Base-by-base conservation (phyloP, 2,329 filamentous ascomycete species). In the Colletotrichum magnum region DNA sequence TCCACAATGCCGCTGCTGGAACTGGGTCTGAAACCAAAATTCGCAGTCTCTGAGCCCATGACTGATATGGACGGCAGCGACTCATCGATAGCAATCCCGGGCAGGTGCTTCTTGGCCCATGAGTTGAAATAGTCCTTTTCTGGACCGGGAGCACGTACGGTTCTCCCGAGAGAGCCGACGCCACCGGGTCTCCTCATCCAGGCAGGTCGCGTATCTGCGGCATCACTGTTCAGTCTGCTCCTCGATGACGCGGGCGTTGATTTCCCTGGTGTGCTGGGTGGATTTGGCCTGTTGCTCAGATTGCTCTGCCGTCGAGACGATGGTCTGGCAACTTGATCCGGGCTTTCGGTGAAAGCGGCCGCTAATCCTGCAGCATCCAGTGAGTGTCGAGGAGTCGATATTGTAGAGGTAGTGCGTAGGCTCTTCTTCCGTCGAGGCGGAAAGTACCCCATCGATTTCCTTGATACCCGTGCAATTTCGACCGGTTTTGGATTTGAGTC, bases 371-470 rank as follows among this genome's bases (percentile, higher is more conserved):
- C 43, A 21, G 50, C 58, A 21, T 93, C 91, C 47, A 91, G 79
- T 45, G 91, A 93, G 52, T 88, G 86, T 21, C 89, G 88, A 7
- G 93, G 92, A 2, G 92, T 94, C 18, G 90, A 89, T 59, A 90
- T 73, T 15, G 89, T 86, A 3, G 93, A 92, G 60, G 88, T 87
- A 1, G 90, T 90, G 74, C 87, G 84, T 10, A 88, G 81, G 71
- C 93, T 96, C 90, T 96, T 96, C 89, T 95, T 94, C 77, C 94
- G 87, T 21, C 94, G 89, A 7, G 95, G 95, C 3, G 95, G 95
- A 76, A 98, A 98, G 81, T 95, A 98, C 26, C 95, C 95, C 52
- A 98, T 86, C 2, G 92, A 88, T 80, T 91, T 90, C 66, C 93
- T 90, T 24, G 94, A 90, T 67, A 98, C 89, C 36, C 96, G 90